A percentile compares a stretch with the other conserved stretches of the same genome.
These are phyloP conservation scores for Gastrodia elata DNA, from an alignment of 106 monocot genomes.

Conservation along the genomic window DNA sequence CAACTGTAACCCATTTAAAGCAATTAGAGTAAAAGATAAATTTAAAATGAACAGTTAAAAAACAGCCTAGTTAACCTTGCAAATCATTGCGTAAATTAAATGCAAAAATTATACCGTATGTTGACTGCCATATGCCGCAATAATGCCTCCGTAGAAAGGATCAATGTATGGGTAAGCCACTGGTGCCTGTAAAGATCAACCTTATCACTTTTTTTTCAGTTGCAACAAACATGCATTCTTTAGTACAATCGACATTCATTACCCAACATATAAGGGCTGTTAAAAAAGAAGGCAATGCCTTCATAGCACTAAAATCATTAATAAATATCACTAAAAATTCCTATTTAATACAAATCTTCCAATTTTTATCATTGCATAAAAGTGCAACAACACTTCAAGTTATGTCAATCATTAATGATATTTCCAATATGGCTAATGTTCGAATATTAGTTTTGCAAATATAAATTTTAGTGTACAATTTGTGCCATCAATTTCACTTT, in stretches of 20 bases:
- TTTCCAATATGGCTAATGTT: too few relatives aligned
- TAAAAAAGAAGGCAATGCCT: neutral
- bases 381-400: too few relatives aligned
- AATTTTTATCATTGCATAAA: too few relatives aligned
- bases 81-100: neutral
- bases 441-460: too few relatives aligned
- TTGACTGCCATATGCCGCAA: constrained; percentile 44
- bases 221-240: neutral
- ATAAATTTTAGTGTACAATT: too few relatives aligned
- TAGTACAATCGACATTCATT: neutral
- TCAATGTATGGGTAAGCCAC: constrained; percentile 38
- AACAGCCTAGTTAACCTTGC: neutral
- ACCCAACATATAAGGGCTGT: neutral
- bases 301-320: too few relatives aligned
- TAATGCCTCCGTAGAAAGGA: constrained; percentile 42
- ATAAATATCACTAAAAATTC: too few relatives aligned
- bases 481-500: too few relatives aligned
- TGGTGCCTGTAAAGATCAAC: constrained; percentile 31
- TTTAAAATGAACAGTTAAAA: neutral
- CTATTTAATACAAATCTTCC: too few relatives aligned
- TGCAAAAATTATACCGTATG: constrained; percentile 25
- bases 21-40: neutral
- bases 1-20: constrained; percentile 19
- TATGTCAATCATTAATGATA: too few relatives aligned
- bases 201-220: neutral